Evolutionary conservation across 257 asterid species (phyloP), one percentile per base, ranked within the genome.

Genomic region (Anisodus acutangulus): DNA sequence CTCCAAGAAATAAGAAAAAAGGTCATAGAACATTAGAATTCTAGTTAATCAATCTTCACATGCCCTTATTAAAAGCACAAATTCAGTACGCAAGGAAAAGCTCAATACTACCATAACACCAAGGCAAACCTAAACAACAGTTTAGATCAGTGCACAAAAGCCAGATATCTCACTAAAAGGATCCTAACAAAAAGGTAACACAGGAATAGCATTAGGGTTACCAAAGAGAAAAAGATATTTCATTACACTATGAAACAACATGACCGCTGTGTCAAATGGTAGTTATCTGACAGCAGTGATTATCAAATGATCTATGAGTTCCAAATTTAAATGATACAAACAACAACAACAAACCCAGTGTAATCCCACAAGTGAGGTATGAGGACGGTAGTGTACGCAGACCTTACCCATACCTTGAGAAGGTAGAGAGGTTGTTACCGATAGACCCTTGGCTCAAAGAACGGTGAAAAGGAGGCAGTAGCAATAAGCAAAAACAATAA

Each of bases 231-330:
- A 15, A 43, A 8, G 79, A 70, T 70, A 43, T 70, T 70, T 17
- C 55, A 17, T 41, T 43, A 17, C 16, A 43, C 16, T 35, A 43
- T 70, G 35, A 41, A 70, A 70, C 55, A 70, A 16, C 55, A 17
- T 39, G 15, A 13, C 78, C 51, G 6, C n/a, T 17, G 35, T 17
- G 79, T 43, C 55, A 70, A 70, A 70, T 43, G 35, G 13, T 70
- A 70, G 51, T 62, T 19, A 70, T 70, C 35, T 31, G 72, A 35
- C 47, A 26, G 43, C 72, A 12, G 9, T 66, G 53, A 41, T 16
- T 16, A 70, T 70, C 78, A 13, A 68, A 68, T 68, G 78, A 68
- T 39, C 78, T 37, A 68, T 15, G 78, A 39, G 78, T 3, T 67
- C 10, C 49, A 31, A 37, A 67, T 67, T 67, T 37, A 67, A 67